Percentiles rank a stretch among this genome's conserved stretches.
Conservation (phyloP, 495 filamentous ascomycete species). For the Cryomyces antarcticus region DNA sequence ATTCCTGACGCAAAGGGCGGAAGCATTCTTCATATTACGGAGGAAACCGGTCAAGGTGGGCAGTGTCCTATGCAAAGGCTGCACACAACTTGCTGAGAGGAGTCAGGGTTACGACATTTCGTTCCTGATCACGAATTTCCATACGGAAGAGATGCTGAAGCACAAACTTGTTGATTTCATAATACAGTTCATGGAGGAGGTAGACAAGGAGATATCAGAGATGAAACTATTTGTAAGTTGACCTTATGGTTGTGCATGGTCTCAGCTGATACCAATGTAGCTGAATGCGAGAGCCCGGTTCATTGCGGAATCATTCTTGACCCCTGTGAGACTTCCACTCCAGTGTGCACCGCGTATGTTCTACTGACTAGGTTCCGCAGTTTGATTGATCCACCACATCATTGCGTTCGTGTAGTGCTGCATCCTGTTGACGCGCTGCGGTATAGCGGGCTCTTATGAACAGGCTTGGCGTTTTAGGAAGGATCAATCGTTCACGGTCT, state of each 20-base stretch:
- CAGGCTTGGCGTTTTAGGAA: too few relatives aligned
- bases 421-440: too few relatives aligned
- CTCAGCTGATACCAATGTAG: slow-evolving; percentile 22
- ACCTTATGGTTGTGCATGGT: background rate
- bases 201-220: slow-evolving; percentile 98
- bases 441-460: too few relatives aligned
- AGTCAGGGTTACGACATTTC: slow-evolving; percentile 90
- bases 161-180: slow-evolving; percentile 98
- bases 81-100: slow-evolving; percentile 2
- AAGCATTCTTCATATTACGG: slow-evolving; percentile 91
- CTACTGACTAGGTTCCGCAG: background rate
- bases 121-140: slow-evolving; percentile 94
- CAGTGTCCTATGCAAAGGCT: background rate
- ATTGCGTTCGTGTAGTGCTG: too few relatives aligned
- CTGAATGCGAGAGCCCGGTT: slow-evolving; percentile 94
- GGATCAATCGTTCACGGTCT: too few relatives aligned
- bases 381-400: slow-evolving; percentile 3
- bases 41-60: slow-evolving; percentile 84
- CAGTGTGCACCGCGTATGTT: too few relatives aligned
- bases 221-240: slow-evolving; percentile 95
- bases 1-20: slow-evolving; percentile 86
- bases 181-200: slow-evolving; percentile 98
- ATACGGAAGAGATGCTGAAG: slow-evolving; percentile 95
- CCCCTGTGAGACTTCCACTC: slow-evolving; percentile 43
- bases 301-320: slow-evolving; percentile 93